Evolutionary conservation across 1,139 yeast species (phyloP).

Genomic region (Protomyces gravidus): DNA sequence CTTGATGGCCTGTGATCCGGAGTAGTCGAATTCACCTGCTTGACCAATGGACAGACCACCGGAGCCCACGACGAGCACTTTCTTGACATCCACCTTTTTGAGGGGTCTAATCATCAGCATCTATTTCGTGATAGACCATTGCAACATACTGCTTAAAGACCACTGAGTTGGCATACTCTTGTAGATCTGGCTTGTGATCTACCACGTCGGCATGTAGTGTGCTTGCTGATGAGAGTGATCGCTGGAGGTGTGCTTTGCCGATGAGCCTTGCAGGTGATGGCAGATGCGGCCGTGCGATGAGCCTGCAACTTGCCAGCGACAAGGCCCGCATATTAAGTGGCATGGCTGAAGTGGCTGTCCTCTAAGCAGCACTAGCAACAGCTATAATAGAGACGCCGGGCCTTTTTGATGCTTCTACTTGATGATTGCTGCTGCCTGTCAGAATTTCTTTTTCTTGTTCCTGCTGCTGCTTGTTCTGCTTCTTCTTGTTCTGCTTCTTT

Average conservation of each 20-base stretch:
- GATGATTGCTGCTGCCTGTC: too few relatives aligned
- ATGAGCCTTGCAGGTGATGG: neutral
- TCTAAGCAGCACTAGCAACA: too few relatives aligned
- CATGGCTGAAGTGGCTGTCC: too few relatives aligned
- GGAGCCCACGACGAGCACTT: constrained; percentile 90
- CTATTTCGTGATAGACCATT: neutral
- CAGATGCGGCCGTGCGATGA: neutral
- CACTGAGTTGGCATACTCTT: constrained; percentile 20
- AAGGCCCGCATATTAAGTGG: too few relatives aligned
- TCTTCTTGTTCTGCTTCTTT: too few relatives aligned
- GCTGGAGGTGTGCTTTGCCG: neutral
- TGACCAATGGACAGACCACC: constrained; percentile 98
- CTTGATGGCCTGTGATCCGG: constrained; percentile 93
- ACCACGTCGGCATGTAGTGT: constrained; percentile 8
- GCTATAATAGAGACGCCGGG: too few relatives aligned
- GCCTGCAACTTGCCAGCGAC: too few relatives aligned
- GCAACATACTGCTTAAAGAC: constrained; percentile 1
- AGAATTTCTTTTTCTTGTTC: too few relatives aligned
- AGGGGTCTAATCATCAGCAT: neutral
- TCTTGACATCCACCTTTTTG: constrained; percentile 60
- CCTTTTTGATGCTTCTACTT: too few relatives aligned
- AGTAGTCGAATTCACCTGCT: constrained; percentile 98
- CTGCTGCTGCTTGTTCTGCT: too few relatives aligned
- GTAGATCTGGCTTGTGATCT: constrained; percentile 24
- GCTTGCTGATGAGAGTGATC: constrained; percentile 3